Base-by-base conservation (phyloP, 139 green algal species). In the Volvox reticuliferus region DNA sequence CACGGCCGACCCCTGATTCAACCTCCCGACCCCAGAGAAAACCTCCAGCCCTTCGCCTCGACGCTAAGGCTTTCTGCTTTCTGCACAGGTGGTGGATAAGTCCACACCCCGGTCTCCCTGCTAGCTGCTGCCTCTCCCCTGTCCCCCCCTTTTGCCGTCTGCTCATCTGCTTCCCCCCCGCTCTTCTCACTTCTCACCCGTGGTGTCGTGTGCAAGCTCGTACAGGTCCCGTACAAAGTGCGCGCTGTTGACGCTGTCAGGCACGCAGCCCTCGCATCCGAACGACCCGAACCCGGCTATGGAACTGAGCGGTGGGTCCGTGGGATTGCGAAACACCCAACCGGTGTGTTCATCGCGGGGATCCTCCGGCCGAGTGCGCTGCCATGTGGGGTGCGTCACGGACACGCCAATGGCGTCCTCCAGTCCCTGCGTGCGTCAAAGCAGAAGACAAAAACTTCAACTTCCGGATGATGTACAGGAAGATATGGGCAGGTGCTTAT, bases 321-420 rank as follows among this genome's bases (percentile, higher is more conserved):
- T 86, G 28, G 95, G 95, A 20, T 9, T 24, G 1, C 76, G 79
- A 91, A 99, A 99, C 2, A 82, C 76, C 98, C 98, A 99, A 13
- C 98, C 98, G n/a, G 50, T 81, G 93, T 99, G 98, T 50, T 95
- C 80, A 90, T 99, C 98, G n/a, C 95, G 78, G 5, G 92, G 88
- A 73, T 97, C 91, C 33, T 97, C 94, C 0, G 97, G 97, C 18
- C 94, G 93, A 0, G 97, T 99, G 37, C 89, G 89, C 90, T 97
- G 92, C 97, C 96, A 99, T 14, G 96, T 98, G 32, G 98, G 96
- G 92, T 99, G 98, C 14, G 92, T 94, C n/a, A 99, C 93, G 35
- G 94, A 97, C 62, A 99, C 88, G 24, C 95, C 96, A 26, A 99
- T 97, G 5, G 79, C 94, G 87, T 99, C 91, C 69, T 98, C 83